These are phyloP conservation scores for Hydnomerulius pinastri DNA, from an alignment of 768 basidiomycete genomes.

Conservation along the genomic window DNA sequence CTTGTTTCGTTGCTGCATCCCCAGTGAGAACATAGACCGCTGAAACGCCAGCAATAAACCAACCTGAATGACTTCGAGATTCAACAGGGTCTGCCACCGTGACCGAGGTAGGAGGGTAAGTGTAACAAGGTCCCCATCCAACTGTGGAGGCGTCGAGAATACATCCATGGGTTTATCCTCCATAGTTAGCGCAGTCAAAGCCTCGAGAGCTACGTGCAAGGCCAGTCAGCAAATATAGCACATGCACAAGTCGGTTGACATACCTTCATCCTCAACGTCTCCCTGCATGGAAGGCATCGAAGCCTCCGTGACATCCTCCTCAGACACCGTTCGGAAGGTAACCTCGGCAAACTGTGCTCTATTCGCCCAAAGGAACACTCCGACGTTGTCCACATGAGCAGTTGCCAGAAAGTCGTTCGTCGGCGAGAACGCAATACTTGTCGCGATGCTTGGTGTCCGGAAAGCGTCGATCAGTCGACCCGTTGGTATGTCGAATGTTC, in stretches of 20 bases:
- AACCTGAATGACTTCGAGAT: conserved; percentile 92
- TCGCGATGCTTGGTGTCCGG: conserved; percentile 82
- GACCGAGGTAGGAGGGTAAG: conserved; percentile 89
- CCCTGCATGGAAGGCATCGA: conserved; percentile 85
- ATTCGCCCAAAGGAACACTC: conserved; percentile 97
- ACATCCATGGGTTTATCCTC: conserved; percentile 65
- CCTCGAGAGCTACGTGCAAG: conserved; percentile 59
- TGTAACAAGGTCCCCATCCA: conserved; percentile 90
- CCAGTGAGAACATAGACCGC: background rate
- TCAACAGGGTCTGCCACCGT: conserved; percentile 96
- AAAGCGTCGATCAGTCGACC: conserved; percentile 92
- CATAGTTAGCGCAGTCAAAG: conserved; percentile 61
- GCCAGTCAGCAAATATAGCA: conserved; percentile 7
- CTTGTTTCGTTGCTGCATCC: conserved; percentile 84
- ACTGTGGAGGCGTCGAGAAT: conserved; percentile 84
- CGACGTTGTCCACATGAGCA: conserved; percentile 91
- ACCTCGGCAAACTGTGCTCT: conserved; percentile 91
- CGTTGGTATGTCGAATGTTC: conserved; percentile 95
- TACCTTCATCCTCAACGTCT: conserved; percentile 77
- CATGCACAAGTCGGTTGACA: conserved; percentile 9
- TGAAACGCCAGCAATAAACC: conserved; percentile 17
- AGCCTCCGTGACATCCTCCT: conserved; percentile 71
- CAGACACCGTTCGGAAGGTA: conserved; percentile 74
- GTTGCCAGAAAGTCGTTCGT: conserved; percentile 96
- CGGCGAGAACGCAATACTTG: conserved; percentile 90